Percentiles rank a stretch among this genome's conserved stretches.
These are phyloP conservation scores for Mucor mucedo DNA, from an alignment of 371 early-diverging fungal species.

Conservation along the genomic window DNA sequence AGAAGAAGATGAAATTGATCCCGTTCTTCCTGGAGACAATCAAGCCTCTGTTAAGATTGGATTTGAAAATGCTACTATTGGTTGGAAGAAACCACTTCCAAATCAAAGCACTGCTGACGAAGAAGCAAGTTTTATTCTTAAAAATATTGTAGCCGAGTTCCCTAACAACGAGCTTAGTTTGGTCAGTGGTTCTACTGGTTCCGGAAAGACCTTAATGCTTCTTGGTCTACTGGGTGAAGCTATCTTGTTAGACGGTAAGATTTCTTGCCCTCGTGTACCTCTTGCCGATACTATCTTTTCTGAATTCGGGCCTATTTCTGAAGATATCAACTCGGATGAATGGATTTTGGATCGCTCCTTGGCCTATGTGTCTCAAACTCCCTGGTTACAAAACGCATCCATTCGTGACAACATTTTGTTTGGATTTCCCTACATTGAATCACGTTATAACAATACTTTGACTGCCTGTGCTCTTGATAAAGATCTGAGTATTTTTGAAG, in stretches of 20 bases:
- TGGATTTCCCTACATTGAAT: slow-evolving; percentile 70
- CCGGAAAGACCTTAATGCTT: slow-evolving; percentile 82
- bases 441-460: slow-evolving; percentile 66
- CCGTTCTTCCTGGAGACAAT: not conserved
- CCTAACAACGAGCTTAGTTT: slow-evolving; percentile 73
- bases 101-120: slow-evolving; percentile 35
- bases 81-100: slow-evolving; percentile 46
- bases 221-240: slow-evolving; percentile 67
- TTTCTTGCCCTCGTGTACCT: slow-evolving; percentile 49
- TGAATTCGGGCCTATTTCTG: slow-evolving; percentile 40
- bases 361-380: slow-evolving; percentile 82
- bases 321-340: slow-evolving; percentile 45
- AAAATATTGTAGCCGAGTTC: slow-evolving; percentile 62
- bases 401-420: slow-evolving; percentile 86
- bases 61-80: slow-evolving; percentile 55
- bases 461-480: slow-evolving; percentile 73
- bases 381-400: slow-evolving; percentile 84
- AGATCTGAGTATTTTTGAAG: slow-evolving; percentile 80
- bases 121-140: slow-evolving; percentile 62
- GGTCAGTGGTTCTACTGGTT: slow-evolving; percentile 79
- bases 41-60: slow-evolving; percentile 36
- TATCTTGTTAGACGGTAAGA: slow-evolving; percentile 45
- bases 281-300: slow-evolving; percentile 47
- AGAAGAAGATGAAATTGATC: slow-evolving; percentile 70
- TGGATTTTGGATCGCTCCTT: slow-evolving; percentile 45